phyloP scores from a whole-genome alignment of 2,329 filamentous ascomycete genomes.

The Trichoderma sp. region DNA sequence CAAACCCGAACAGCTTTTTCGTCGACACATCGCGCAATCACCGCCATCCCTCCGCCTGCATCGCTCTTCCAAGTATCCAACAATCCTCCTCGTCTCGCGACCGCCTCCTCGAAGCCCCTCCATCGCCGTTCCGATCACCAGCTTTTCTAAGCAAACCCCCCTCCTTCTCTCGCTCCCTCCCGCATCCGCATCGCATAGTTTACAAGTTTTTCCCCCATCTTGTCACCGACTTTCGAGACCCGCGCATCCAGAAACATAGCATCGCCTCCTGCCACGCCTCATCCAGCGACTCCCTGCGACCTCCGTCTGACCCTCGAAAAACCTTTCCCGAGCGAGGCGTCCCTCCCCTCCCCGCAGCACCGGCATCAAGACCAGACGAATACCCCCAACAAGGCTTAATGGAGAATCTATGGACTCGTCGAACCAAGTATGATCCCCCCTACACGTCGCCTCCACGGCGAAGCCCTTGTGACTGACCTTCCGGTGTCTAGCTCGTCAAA shows the following conservation, averaged over 20 bases:
- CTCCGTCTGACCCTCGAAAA: constrained; percentile 22
- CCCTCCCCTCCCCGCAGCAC: constrained; percentile 20
- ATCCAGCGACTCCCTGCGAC: neutral
- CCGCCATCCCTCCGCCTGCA: neutral
- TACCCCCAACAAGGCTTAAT: constrained; percentile 43
- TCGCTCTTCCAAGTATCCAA: neutral
- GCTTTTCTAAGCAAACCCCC: neutral
- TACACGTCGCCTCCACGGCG: neutral
- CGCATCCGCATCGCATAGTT: constrained; percentile 12
- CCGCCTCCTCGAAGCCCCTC: constrained; percentile 17
- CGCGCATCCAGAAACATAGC: neutral
- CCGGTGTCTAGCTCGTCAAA: constrained; percentile 67
- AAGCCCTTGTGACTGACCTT: constrained; percentile 21
- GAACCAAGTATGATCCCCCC: constrained; percentile 66
- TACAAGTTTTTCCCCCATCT: neutral
- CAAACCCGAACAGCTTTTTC: constrained; percentile 1
- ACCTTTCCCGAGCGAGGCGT: constrained; percentile 25
- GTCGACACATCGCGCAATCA: constrained; percentile 9
- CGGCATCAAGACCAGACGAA: constrained; percentile 15
- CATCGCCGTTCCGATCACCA: neutral
- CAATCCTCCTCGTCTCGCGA: neutral
- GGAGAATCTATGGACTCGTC: constrained; percentile 74
- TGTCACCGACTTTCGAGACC: neutral
- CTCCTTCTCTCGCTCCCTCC: constrained; percentile 10
- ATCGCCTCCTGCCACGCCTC: neutral